Conservation (phyloP, 768 basidiomycete genomes). For the Cyathus striatus region DNA sequence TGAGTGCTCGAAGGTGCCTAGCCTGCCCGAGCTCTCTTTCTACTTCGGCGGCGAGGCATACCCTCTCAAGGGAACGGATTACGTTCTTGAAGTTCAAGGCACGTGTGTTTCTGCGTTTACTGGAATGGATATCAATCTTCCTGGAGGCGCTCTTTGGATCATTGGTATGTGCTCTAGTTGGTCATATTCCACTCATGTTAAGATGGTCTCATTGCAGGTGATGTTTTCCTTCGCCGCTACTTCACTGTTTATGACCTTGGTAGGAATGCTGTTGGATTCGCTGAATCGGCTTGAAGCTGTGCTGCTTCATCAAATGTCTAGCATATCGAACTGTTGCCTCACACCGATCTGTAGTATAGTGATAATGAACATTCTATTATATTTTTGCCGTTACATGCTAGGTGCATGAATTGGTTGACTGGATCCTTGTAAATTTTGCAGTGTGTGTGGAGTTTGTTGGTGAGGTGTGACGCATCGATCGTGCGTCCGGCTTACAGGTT, state of each 20-base stretch:
- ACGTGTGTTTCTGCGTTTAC: slow-evolving; percentile 94
- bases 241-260: slow-evolving; percentile 88
- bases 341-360: too few species aligned
- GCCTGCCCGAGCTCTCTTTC: slow-evolving; percentile 81
- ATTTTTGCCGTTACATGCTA: too few species aligned
- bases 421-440: too few species aligned
- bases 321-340: too few species aligned
- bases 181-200: slow-evolving; percentile 1
- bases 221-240: slow-evolving; percentile 89
- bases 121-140: slow-evolving; percentile 84
- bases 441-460: too few species aligned
- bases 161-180: slow-evolving; percentile 47
- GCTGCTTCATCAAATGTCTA: too few species aligned
- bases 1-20: slow-evolving; percentile 82
- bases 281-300: slow-evolving; percentile 27
- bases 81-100: slow-evolving; percentile 85
- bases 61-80: slow-evolving; percentile 77
- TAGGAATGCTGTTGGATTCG: slow-evolving; percentile 81
- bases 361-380: too few species aligned
- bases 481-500: too few species aligned
- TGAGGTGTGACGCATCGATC: too few species aligned
- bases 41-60: slow-evolving; percentile 78
- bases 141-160: slow-evolving; percentile 82
- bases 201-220: slow-evolving; percentile 37
- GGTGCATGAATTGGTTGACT: too few species aligned